Percentiles rank a stretch among this genome's conserved stretches.
Conservation (phyloP, 2,329 filamentous ascomycete species). For the Elsinoe australis region DNA sequence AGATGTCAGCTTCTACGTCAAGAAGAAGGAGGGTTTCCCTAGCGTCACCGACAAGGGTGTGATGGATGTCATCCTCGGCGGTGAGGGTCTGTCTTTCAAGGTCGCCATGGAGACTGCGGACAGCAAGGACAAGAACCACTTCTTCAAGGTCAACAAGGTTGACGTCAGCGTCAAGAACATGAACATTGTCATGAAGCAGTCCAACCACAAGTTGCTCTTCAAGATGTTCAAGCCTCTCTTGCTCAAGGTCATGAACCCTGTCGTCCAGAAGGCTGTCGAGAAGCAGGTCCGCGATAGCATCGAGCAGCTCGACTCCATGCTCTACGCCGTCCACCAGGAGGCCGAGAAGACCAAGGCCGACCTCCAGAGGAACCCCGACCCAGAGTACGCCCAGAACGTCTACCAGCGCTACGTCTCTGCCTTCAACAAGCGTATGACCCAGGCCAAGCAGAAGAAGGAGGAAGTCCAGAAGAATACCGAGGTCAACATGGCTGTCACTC, state of each 20-base stretch:
- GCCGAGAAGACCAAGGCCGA: constrained; percentile 65
- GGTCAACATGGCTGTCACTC: constrained; percentile 75
- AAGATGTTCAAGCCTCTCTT: constrained; percentile 77
- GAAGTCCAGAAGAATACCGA: constrained; percentile 55
- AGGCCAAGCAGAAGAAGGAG: constrained; percentile 72
- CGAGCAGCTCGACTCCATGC: constrained; percentile 61
- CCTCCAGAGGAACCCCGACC: constrained; percentile 54
- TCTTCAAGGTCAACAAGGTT: constrained; percentile 92
- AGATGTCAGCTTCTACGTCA: constrained; percentile 92
- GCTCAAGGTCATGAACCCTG: constrained; percentile 74
- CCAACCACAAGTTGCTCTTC: constrained; percentile 89
- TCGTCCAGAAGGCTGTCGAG: constrained; percentile 78
- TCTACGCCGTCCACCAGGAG: constrained; percentile 74
- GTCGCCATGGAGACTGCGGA: constrained; percentile 78
- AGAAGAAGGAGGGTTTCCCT: constrained; percentile 90
- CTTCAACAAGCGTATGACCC: constrained; percentile 62
- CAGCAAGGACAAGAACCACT: constrained; percentile 65
- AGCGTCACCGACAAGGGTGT: constrained; percentile 79
- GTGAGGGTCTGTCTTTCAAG: constrained; percentile 84
- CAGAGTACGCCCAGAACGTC: constrained; percentile 68
- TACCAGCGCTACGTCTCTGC: constrained; percentile 78
- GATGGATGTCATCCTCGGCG: constrained; percentile 79
- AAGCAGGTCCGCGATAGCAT: constrained; percentile 81
- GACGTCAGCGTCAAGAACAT: constrained; percentile 74
- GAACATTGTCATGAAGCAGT: constrained; percentile 85